Conservation (phyloP, 805 yeast genomes). For the Maudiozyma turicensis region DNA sequence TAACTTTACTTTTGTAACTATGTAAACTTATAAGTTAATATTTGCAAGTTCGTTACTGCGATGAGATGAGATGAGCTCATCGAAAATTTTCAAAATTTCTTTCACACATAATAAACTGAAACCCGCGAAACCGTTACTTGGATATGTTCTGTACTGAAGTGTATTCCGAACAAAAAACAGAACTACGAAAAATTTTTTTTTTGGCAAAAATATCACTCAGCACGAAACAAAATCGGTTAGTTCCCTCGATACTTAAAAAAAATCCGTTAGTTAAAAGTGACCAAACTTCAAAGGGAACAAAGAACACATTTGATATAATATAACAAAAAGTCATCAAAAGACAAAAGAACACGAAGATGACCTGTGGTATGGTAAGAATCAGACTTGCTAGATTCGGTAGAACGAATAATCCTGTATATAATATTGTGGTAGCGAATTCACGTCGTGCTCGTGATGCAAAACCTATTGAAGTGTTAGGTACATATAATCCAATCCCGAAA, state of each 20-base stretch:
- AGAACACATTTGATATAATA: too few relatives aligned
- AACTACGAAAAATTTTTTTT: too few relatives aligned
- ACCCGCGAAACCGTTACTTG: too few relatives aligned
- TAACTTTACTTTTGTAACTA: neutral
- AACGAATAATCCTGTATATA: conserved; percentile 76
- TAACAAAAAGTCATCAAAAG: neutral
- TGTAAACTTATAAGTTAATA: neutral
- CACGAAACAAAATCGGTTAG: too few relatives aligned
- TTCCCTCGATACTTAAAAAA: too few relatives aligned
- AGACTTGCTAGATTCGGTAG: conserved; percentile 92
- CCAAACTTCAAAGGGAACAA: neutral
- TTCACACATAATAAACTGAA: too few relatives aligned
- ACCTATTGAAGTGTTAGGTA: conserved; percentile 93
- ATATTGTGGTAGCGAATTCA: conserved; percentile 79
- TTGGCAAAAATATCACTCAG: too few relatives aligned
- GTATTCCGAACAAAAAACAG: too few relatives aligned
- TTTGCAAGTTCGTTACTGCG: conserved; percentile 8
- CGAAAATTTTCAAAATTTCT: neutral
- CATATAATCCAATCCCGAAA: conserved; percentile 76
- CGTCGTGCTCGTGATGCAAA: conserved; percentile 71
- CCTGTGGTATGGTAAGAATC: conserved; percentile 66
- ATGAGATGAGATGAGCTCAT: conserved; percentile 23
- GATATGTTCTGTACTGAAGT: too few relatives aligned
- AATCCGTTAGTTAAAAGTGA: too few relatives aligned
- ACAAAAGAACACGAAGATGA: conserved; percentile 10